These are phyloP conservation scores for Parastagonospora nodorum DNA, from an alignment of 2,329 filamentous ascomycete genomes.

Conservation along the genomic window DNA sequence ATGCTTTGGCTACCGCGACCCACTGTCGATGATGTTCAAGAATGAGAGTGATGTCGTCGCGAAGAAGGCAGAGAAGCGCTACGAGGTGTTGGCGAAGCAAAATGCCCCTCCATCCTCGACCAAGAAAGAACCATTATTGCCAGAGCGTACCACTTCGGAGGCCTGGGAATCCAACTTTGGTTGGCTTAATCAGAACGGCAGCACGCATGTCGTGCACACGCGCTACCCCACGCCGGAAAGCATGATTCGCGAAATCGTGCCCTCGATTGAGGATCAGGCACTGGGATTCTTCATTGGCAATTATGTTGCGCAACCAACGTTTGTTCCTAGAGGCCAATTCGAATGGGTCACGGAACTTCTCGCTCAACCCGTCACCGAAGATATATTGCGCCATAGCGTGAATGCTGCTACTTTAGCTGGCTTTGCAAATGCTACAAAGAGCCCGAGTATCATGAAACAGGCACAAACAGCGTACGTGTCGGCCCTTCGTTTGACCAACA, in stretches of 20 bases:
- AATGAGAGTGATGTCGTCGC: constrained; percentile 34
- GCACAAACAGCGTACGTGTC: constrained; percentile 30
- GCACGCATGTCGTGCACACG: neutral
- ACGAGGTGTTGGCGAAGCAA: constrained; percentile 27
- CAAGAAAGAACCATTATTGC: neutral
- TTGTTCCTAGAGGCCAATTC: constrained; percentile 33
- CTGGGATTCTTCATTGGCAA: constrained; percentile 38
- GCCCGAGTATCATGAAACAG: constrained; percentile 24
- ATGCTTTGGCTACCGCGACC: constrained; percentile 40
- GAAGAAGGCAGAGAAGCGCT: constrained; percentile 29
- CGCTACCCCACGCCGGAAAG: constrained; percentile 19
- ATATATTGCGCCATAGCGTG: constrained; percentile 26
- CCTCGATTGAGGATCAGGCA: constrained; percentile 37
- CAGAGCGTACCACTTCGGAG: neutral
- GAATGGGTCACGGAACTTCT: constrained; percentile 33
- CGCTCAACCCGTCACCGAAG: constrained; percentile 16
- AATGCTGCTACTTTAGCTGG: constrained; percentile 31
- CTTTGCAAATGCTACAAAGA: constrained; percentile 32
- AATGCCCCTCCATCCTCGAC: neutral
- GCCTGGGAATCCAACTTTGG: neutral
- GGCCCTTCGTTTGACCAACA: constrained; percentile 31
- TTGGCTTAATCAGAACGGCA: neutral
- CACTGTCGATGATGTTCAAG: constrained; percentile 37
- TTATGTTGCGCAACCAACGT: constrained; percentile 26
- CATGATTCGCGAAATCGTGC: constrained; percentile 13